phyloP scores from a whole-genome alignment of 257 asterid genomes.

The Rehmannia glutinosa region DNA sequence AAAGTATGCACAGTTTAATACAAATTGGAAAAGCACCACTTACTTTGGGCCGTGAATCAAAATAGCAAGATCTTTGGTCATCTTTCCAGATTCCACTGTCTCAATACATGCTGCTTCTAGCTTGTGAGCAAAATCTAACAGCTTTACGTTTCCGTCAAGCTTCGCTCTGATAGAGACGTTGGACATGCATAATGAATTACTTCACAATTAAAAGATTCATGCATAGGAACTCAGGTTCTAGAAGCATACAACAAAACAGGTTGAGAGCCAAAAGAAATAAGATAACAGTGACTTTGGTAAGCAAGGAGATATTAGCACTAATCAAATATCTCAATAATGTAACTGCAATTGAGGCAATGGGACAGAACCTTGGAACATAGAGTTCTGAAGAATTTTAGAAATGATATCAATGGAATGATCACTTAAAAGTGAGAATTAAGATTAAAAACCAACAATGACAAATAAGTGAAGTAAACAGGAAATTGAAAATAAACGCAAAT shows the following conservation, averaged over 20 bases:
- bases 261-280: not conserved
- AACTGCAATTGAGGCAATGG: not conserved
- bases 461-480: not conserved
- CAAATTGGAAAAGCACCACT: conserved; percentile 22
- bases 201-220: not conserved
- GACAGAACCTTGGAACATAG: not conserved
- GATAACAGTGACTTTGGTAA: too few species aligned
- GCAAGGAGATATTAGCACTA: not conserved
- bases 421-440: not conserved
- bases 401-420: not conserved
- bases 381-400: not conserved
- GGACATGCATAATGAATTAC: not conserved
- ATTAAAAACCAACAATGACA: not conserved
- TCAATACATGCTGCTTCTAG: conserved; percentile 71
- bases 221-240: not conserved
- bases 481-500: not conserved
- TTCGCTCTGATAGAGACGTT: conserved; percentile 48
- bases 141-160: conserved; percentile 57
- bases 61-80: conserved; percentile 85
- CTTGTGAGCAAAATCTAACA: conserved; percentile 59
- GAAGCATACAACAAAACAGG: not conserved
- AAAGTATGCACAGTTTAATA: not conserved
- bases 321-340: not conserved
- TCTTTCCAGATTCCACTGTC: conserved; percentile 78
- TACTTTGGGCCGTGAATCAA: conserved; percentile 72